Percentiles rank a stretch among this genome's conserved stretches.
These are phyloP conservation scores for Neurospora tetraspora DNA, from an alignment of 495 filamentous ascomycete species.

Conservation along the genomic window DNA sequence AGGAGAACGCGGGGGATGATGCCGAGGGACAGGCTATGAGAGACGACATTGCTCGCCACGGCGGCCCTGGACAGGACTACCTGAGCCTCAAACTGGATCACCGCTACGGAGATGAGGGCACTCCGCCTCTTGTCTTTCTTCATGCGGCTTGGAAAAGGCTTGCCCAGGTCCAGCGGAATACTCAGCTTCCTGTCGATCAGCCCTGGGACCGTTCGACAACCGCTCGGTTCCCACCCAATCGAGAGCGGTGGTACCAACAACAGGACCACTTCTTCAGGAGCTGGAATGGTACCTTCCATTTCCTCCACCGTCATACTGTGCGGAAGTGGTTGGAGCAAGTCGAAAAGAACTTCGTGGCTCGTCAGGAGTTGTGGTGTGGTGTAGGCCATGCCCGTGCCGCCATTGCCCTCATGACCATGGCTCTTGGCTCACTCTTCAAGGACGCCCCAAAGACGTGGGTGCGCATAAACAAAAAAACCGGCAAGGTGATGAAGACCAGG, in stretches of 20 bases:
- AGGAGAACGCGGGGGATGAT: background rate
- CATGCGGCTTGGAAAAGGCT: slow-evolving; percentile 15
- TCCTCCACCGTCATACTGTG: slow-evolving; percentile 13
- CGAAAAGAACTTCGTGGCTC: slow-evolving; percentile 5
- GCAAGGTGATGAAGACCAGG: background rate
- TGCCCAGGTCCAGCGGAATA: background rate
- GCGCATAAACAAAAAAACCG: background rate
- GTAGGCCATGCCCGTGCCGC: slow-evolving; percentile 15
- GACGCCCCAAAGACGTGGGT: background rate
- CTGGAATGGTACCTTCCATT: slow-evolving; percentile 17
- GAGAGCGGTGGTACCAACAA: slow-evolving; percentile 5
- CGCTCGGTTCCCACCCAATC: background rate
- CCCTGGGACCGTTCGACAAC: slow-evolving; percentile 9
- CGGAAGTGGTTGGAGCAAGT: slow-evolving; percentile 11
- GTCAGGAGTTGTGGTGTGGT: slow-evolving; percentile 2
- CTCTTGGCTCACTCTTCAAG: slow-evolving; percentile 11
- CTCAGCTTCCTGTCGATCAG: slow-evolving; percentile 4
- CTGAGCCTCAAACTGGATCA: slow-evolving; percentile 1
- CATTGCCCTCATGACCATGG: slow-evolving; percentile 16
- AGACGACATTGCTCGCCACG: background rate
- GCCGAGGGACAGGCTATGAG: background rate
- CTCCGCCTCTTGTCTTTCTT: slow-evolving; percentile 16
- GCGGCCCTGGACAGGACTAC: background rate
- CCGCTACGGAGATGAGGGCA: slow-evolving; percentile 13
- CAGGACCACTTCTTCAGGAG: slow-evolving; percentile 11